Evolutionary conservation across 257 asterid genomes (phyloP), one percentile per base, ranked within the genome.

Genomic region (Ophiorrhiza pumila): DNA sequence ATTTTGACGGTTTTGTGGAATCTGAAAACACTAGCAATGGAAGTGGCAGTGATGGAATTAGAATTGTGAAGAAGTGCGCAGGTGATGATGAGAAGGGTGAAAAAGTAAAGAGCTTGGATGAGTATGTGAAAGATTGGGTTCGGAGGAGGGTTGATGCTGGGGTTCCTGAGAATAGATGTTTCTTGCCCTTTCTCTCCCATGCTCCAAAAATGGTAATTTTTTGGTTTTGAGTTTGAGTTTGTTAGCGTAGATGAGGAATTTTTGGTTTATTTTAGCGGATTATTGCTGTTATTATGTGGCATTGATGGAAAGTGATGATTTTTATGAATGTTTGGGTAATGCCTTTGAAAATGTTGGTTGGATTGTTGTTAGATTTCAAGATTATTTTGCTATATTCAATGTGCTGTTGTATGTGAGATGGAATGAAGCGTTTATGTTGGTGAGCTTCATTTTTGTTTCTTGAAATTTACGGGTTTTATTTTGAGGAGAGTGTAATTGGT

Each of bases 121-220:
- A 83, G 71, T 73, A 74, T 62, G 86, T 75, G 71, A 79, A 73
- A n/a, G 88, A 85, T 71, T 81, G 89, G 90, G 76, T 69, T 62
- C 70, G 61, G 75, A 80, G 83, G 82, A 84, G 62, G 45, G 71
- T 81, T 61, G 80, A 85, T n/a, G 76, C 78, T 65, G 95, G 89
- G 35, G 63, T 80, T 49, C 79, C 90, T 65, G 79, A 86, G 65
- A 76, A 68, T 50, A 74, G 80, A 74, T 83, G 87, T 63, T 69
- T 79, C 76, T 65, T 87, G 76, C 89, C 88, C n/a, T 87, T 90
- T 69, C 95, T 81, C 37, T 73, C 42, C 46, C 84, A 86, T 37
- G 96, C 92, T 57, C 91, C 94, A 1, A 86, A 79, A 81, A 70
- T 58, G 90, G 98, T 92, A 80, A 63, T 22, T 41, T 39, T 0